Conservation (phyloP, 1,139 yeast species). For the Kodamaea arcana region DNA sequence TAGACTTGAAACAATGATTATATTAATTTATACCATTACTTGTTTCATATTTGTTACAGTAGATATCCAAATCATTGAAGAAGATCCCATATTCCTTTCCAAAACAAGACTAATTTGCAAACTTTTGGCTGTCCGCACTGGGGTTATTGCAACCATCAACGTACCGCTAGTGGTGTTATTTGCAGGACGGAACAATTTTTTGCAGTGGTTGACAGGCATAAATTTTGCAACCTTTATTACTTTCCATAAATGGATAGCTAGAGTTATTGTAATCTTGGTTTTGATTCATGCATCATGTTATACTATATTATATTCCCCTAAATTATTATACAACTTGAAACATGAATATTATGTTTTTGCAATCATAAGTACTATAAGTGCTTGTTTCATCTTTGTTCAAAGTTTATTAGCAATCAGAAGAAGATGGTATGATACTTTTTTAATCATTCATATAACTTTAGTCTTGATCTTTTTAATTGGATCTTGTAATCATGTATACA, state of each 20-base stretch:
- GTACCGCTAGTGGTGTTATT: conserved; percentile 51
- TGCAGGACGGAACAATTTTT: conserved; percentile 61
- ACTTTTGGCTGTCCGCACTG: conserved; percentile 53
- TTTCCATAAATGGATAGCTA: conserved; percentile 58
- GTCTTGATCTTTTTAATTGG: conserved; percentile 14
- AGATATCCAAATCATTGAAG: conserved; percentile 21
- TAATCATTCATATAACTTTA: conserved; percentile 15
- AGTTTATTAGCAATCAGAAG: conserved; percentile 13
- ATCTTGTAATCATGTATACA: conserved; percentile 11
- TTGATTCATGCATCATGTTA: conserved; percentile 39
- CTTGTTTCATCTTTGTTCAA: conserved; percentile 13
- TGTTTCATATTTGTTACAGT: background rate
- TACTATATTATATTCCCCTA: conserved; percentile 6
- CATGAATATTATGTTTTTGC: conserved; percentile 18
- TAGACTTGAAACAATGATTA: conserved; percentile 14
- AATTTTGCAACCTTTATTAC: conserved; percentile 55
- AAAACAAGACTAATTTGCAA: conserved; percentile 19
- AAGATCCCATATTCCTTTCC: conserved; percentile 26
- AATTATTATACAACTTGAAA: conserved; percentile 8
- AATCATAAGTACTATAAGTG: conserved; percentile 11
- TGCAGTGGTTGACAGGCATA: conserved; percentile 57
- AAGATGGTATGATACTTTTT: conserved; percentile 16
- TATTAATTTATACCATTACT: conserved; percentile 10
- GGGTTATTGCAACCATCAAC: conserved; percentile 50
- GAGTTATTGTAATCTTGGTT: conserved; percentile 40